Base-by-base conservation (phyloP, 331 rosid species). In the Quercus tomentella region DNA sequence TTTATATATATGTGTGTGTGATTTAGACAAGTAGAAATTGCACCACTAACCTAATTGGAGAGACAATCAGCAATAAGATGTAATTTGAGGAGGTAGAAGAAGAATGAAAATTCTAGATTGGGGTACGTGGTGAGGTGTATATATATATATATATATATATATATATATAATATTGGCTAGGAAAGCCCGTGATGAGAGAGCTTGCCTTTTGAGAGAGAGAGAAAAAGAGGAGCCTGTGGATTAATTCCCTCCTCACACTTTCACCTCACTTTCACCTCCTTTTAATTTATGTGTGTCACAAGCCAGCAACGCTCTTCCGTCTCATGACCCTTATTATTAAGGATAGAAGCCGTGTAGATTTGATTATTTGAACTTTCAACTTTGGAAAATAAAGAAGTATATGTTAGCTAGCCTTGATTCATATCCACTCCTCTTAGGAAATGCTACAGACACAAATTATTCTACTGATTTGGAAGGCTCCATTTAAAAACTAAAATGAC, bases 261-360 rank as follows among this genome's bases (percentile, higher is more conserved):
- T 87, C 89, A 83, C 87, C 89, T 87, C 86, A 61, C 82, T 77
- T 77, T 86, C 91, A 76, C 87, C 81, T 76, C 49, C 91, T 77
- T 88, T 84, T 87, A 77, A 94, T 94, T 92, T 67, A 94, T 89
- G 87, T 58, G 43, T 22, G 81, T 94, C 98, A 94, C 98, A 94
- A 30, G 89, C 71, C 41, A 79, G 75, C 91, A 79, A 91, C 87
- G 96, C 95, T 86, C 89, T 88, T 80, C 17, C 55, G 12, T 31
- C 73, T 82, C 98, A 91, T 91, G 95, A 79, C 82, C 69, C 89
- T 74, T 81, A 78, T 82, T 85, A 81, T 67, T 67, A 33, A 45
- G 82, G 15, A 35, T n/a, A 81, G 81, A 43, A 74, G 2, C 10
- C 45, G 45, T 74, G n/a, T 72, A 67, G 60, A 68, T 78, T 76